Base-by-base conservation (phyloP, 257 asterid species). In the Linaria vulgaris region DNA sequence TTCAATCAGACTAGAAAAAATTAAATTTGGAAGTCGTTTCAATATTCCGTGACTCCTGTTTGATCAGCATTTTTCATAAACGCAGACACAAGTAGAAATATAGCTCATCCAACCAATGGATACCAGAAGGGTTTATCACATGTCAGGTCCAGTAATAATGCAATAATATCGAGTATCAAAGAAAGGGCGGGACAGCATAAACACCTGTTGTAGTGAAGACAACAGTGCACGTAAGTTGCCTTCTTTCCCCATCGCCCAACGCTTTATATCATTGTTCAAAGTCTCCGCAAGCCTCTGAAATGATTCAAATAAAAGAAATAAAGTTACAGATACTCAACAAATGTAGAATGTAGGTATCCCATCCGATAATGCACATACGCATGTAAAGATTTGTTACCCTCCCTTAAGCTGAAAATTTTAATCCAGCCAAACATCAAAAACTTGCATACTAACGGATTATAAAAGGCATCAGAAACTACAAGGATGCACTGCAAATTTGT, bases 241-340 rank as follows among this genome's bases (percentile, higher is more conserved):
- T 69, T 76, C 88, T 72, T 82, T 82, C 39, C 88, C 88, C 0
- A 85, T 71, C 52, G 79, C 82, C 85, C 88, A 82, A 17, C 78
- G 79, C 75, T 74, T 79, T 72, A 82, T 74, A 46, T 74, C 68
- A 52, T 53, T 48, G 60, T 79, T 71, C 75, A 82, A 68, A 30
- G 63, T 67, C 25, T 74, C 78, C 19, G 85, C 78, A 63, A 79
- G 72, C 72, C 76, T 79, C 88, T 82, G 78, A 34, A 66, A n/a
- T n/a, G 59, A 61, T 53, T 48, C 37, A 45, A n/a, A 43, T 49
- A 54, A 44, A 43, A 52, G 51, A 17, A 23, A 46, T n/a, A 23
- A n/a, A 56, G 15, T 34, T 39, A 56, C 15, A 41, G 10, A 47
- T 39, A 53, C 47, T 51, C 31, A 19, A 50, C 25, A 5, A 52